Evolutionary conservation across 129 eudicot genomes (phyloP).

Genomic region (Sambucus nigra): DNA sequence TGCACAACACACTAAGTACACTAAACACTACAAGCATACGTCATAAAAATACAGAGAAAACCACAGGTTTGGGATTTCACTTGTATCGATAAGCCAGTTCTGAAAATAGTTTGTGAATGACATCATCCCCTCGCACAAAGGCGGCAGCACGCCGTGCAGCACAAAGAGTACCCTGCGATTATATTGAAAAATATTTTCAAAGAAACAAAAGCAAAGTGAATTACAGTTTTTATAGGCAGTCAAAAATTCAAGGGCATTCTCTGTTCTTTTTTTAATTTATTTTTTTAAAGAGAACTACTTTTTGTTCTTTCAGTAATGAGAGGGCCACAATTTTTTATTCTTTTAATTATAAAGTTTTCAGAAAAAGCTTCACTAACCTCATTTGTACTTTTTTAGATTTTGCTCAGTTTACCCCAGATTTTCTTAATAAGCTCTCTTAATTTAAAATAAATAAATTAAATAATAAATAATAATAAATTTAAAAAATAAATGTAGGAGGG

Average conservation of each 20-base stretch:
- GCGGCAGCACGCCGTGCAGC: conserved; percentile 97
- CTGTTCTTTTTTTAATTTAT: no score
- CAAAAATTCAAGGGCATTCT: neutral
- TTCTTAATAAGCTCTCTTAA: no score
- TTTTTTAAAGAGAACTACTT: no score
- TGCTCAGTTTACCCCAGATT: no score
- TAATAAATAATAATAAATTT: no score
- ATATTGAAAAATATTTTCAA: neutral
- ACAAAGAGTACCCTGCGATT: conserved; percentile 71
- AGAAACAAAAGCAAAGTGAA: neutral
- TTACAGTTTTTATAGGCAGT: neutral
- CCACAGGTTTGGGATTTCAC: conserved; percentile 27
- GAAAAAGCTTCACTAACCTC: no score
- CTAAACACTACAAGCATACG: conserved; percentile 8
- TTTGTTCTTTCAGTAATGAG: no score
- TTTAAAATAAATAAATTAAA: no score
- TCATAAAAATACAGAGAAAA: neutral
- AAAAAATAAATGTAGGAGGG: no score
- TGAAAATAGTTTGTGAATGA: conserved; percentile 83
- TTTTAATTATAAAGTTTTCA: no score
- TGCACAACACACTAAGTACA: conserved; percentile 19
- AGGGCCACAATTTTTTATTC: no score
- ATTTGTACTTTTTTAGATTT: no score
- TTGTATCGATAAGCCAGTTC: conserved; percentile 93
- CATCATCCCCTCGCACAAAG: conserved; percentile 97